Evolutionary conservation across 2,329 filamentous ascomycete genomes (phyloP).

Genomic region (Fusarium neocosmosporiellum): DNA sequence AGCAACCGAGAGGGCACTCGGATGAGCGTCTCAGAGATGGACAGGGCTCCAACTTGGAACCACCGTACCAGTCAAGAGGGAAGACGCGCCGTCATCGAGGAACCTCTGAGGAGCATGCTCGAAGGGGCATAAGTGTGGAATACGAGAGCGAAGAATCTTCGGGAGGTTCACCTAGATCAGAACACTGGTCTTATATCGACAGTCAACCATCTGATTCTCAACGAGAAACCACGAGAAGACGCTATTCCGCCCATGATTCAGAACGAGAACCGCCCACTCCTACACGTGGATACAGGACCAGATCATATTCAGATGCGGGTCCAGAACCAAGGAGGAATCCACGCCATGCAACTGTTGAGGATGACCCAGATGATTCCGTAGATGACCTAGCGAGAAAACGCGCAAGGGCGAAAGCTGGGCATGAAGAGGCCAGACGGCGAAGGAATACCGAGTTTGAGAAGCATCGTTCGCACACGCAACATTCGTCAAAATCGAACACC

Average conservation of each 20-base stretch:
- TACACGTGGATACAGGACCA: background rate
- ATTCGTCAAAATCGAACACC: background rate
- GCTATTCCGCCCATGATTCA: background rate
- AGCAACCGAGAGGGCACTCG: background rate
- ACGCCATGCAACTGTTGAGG: background rate
- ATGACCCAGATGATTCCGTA: background rate
- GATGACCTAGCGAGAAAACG: background rate
- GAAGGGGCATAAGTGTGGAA: background rate
- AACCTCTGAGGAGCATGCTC: background rate
- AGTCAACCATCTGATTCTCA: background rate
- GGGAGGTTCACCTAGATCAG: background rate
- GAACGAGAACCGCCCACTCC: background rate
- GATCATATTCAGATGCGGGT: background rate
- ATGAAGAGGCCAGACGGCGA: background rate
- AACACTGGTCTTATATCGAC: background rate
- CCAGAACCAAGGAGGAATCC: background rate
- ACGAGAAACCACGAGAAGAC: background rate
- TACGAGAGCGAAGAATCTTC: background rate
- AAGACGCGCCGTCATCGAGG: background rate
- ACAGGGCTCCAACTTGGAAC: background rate
- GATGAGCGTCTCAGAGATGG: background rate
- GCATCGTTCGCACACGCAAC: background rate
- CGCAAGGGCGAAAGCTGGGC: background rate
- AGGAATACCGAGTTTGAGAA: background rate
- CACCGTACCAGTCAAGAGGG: background rate